Base-by-base conservation (phyloP, 352 stramenopile species). In the Globisporangium irregulare region DNA sequence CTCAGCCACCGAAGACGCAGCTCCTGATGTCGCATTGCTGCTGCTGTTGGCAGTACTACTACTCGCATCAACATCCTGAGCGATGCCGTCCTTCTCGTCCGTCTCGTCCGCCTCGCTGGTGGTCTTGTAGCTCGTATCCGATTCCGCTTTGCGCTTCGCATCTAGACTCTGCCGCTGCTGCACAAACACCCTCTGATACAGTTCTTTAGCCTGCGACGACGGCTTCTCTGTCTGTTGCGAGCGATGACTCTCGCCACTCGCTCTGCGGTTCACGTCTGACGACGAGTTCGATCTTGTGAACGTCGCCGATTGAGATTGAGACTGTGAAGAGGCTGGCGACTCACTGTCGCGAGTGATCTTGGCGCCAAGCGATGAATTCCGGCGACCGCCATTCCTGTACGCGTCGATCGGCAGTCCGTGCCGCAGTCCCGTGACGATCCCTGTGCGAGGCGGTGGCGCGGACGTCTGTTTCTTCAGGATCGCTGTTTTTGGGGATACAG, bases 381-480 rank as follows among this genome's bases (percentile, higher is more conserved):
- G 15, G 2, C 62, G 48, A 59, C 62, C 34, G 53, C 53, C 24
- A 5, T 62, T 68, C 7, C 51, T 43, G 36, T 68, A 63, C 53
- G 53, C 36, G 9, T 55, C 54, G 38, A 68, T 62, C 22, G 63
- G n/a, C 12, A 59, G 29, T 25, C 46, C 51, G 43, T 53, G 36
- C 1, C 18, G 32, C 25, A 62, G 10, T 5, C 51, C 63, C 29
- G 54, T 61, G 12, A 22, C 53, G 12, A 55, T 61, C 22, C 18
- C 46, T 18, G 51, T 55, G 1, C 53, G 43, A 15, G 41, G n/a
- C 27, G 15, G 57, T 14, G 53, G 53, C 53, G 24, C 24, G 1
- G 36, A 12, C 41, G 34, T 29, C 43, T 69, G 57, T 14, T 57
- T 43, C 22, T 58, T 56, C 20, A 59, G 14, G 24, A 61, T 53